Conservation (phyloP, 2,329 filamentous ascomycete genomes). For the Dothideomycetidae sp. region DNA sequence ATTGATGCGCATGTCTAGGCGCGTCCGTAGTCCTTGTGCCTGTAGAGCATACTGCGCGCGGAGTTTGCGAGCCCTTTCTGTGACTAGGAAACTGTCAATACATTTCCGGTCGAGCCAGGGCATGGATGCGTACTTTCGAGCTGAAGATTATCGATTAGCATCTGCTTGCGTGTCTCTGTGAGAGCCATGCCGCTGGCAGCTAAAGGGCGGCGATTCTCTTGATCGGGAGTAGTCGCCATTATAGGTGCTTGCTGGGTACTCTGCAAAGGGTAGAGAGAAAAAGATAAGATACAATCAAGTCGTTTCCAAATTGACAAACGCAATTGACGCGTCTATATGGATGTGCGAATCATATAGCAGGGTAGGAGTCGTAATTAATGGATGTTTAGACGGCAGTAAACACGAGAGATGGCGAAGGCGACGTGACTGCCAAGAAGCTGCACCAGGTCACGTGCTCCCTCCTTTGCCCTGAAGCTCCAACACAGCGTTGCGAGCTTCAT, state of each 20-base stretch:
- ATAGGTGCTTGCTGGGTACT: constrained; percentile 2
- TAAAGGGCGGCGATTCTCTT: constrained; percentile 5
- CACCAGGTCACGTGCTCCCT: too few species aligned
- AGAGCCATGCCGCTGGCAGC: constrained; percentile 15
- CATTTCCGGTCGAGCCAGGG: constrained; percentile 20
- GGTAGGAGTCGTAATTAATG: neutral
- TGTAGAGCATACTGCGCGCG: constrained; percentile 81
- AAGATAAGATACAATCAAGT: too few species aligned
- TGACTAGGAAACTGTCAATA: constrained; percentile 42
- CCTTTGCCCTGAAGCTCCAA: too few species aligned
- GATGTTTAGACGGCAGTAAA: neutral
- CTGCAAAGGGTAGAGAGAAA: too few species aligned
- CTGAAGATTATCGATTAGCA: constrained; percentile 76
- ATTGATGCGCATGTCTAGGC: constrained; percentile 86
- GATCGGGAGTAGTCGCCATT: constrained; percentile 14
- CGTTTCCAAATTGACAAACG: constrained; percentile 4
- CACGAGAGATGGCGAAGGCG: neutral
- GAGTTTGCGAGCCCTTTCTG: constrained; percentile 72
- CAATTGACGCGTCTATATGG: neutral
- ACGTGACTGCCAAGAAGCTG: neutral
- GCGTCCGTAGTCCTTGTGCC: constrained; percentile 67
- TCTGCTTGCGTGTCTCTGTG: constrained; percentile 56
- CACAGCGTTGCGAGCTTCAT: too few species aligned
- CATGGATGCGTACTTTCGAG: constrained; percentile 55
- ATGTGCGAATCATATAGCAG: neutral